These are phyloP conservation scores for Phytophthora megakarya DNA, from an alignment of 352 stramenopile species.

Conservation along the genomic window DNA sequence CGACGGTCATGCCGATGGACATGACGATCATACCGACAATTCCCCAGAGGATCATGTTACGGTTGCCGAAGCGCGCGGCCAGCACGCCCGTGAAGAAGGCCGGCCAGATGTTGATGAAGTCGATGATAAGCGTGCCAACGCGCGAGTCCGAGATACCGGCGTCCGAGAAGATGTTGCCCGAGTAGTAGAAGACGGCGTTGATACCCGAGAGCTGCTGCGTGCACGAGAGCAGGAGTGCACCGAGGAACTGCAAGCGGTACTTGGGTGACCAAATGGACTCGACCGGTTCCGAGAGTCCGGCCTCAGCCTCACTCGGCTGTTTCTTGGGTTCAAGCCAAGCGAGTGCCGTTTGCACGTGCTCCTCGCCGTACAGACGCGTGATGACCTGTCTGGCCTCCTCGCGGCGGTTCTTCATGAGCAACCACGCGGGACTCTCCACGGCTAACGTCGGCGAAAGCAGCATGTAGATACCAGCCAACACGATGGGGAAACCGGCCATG, in stretches of 20 bases:
- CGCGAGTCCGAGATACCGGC: conserved; percentile 28
- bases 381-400: conserved; percentile 31
- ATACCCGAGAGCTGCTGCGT: conserved; percentile 45
- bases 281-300: conserved; percentile 5
- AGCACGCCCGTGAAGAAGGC: conserved; percentile 41
- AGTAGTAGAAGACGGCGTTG: conserved; percentile 55
- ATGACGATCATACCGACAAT: conserved; percentile 54
- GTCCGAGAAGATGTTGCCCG: conserved; percentile 19
- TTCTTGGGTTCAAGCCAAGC: conserved; percentile 18
- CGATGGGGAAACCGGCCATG: conserved; percentile 52
- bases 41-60: conserved; percentile 58
- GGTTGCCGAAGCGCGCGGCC: conserved; percentile 49
- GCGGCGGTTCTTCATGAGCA: conserved; percentile 18
- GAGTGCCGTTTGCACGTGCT: conserved; percentile 21
- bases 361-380: conserved; percentile 25
- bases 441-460: conserved; percentile 26
- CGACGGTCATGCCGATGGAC: conserved; percentile 52
- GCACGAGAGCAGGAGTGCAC: conserved; percentile 49
- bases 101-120: conserved; percentile 33
- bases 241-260: conserved; percentile 29
- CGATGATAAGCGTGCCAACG: conserved; percentile 29
- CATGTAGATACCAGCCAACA: conserved; percentile 47
- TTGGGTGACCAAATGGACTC: conserved; percentile 33
- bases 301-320: conserved; percentile 12
- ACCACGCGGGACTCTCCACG: conserved; percentile 24